Evolutionary conservation across 768 basidiomycete species (phyloP).

Genomic region (Hypholoma fasciculare): DNA sequence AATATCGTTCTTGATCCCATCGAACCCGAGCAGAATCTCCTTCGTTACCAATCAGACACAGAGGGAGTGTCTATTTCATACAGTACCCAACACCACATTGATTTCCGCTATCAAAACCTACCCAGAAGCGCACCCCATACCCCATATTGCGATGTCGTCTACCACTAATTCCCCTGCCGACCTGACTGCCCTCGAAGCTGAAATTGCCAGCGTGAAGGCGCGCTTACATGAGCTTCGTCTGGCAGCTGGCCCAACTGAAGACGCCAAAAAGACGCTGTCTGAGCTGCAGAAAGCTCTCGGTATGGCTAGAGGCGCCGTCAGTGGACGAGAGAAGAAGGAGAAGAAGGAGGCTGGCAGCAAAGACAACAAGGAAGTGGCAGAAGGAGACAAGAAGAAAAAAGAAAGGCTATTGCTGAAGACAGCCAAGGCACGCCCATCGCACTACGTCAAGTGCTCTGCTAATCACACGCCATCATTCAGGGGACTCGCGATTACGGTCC

Average conservation of each 20-base stretch:
- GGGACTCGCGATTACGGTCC: slow-evolving; percentile 96
- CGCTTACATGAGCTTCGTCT: slow-evolving; percentile 64
- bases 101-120: neutral
- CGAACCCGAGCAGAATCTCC: neutral
- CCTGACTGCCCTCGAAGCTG: slow-evolving; percentile 39
- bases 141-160: neutral
- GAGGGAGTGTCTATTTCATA: neutral
- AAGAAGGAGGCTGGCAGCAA: slow-evolving; percentile 37
- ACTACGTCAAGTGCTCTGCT: slow-evolving; percentile 10
- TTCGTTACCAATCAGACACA: neutral
- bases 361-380: slow-evolving; percentile 58
- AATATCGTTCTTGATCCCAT: neutral
- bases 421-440: slow-evolving; percentile 67
- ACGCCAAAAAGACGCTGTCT: slow-evolving; percentile 66
- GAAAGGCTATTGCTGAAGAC: slow-evolving; percentile 84
- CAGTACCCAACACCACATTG: neutral
- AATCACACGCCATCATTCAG: slow-evolving; percentile 33
- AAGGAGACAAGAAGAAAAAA: slow-evolving; percentile 59
- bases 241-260: slow-evolving; percentile 57
- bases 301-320: slow-evolving; percentile 34
- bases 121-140: neutral
- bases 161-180: neutral
- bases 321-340: slow-evolving; percentile 46
- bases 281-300: slow-evolving; percentile 65
- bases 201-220: slow-evolving; percentile 55